Evolutionary conservation across 257 asterid genomes (phyloP), one percentile per base, ranked within the genome.

Genomic region (Lavandula angustifolia): DNA sequence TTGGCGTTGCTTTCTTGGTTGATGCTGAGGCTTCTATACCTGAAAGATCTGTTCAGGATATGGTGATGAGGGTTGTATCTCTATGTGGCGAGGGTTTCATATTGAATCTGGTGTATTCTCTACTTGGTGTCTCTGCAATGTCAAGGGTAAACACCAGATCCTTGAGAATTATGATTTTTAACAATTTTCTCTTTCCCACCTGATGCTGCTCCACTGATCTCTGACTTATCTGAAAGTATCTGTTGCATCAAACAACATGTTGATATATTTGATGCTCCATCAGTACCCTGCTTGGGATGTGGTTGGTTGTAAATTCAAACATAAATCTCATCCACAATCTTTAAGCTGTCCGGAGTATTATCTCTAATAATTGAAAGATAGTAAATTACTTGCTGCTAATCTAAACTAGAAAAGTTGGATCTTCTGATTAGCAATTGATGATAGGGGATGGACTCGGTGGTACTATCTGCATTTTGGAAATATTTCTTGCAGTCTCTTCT

Each of bases 101-200:
- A 63, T 85, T 95, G 1, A 91, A 87, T 81, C 80, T 91, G 73
- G 75, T 91, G 55, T 87, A 91, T 75, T 89, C 97, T 70, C 88
- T 91, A 60, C 97, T 91, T 71, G 96, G 97, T 61, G 86, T 87
- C 69, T 85, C 96, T 58, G 97, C 97, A 75, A 78, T 87, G 96
- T 87, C 97, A 66, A 81, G 96, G 95, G 97, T 90, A 85, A 81
- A 41, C 46, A 50, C 60, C 34, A 75, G 70, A 76, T 62, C 73
- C 72, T 67, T 72, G 12, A 38, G 38, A 75, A 68, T 62, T 68
- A 50, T 73, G 54, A 62, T 40, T 47, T 33, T 50, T 41, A 50
- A 38, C n/a, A 18, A 31, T 61, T 31, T 13, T 22, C 56, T n/a
- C 16, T 64, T 73, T 52, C 17, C 7, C 34, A 32, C 58, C 34